Evolutionary conservation across 192 early-diverging fungal species (phyloP), one percentile per base, ranked within the genome.

Genomic region (Coemansia sp.): DNA sequence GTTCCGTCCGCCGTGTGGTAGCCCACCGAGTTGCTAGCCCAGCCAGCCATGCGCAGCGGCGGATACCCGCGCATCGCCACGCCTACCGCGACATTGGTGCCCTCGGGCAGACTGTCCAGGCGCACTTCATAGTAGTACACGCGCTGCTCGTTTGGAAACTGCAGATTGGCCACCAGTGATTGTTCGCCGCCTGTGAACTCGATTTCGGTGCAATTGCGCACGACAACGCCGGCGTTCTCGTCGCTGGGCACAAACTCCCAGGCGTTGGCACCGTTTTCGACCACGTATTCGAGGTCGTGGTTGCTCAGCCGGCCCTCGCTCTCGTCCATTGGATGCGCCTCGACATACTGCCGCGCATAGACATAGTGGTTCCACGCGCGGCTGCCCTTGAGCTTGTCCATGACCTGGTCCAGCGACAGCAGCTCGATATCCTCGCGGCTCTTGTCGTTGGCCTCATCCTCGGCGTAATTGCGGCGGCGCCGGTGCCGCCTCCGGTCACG

Each of bases 11-110:
- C 42, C 5, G 83, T 81, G 68, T 86, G 85, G 66, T 84, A 87
- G 2, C 81, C 84, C 11, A 84, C 75, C 3, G 86, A 87, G 52
- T 87, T 76, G 6, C 73, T 72, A 43, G 84, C 84, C 87, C 87
- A 89, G 11, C 87, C 87, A 56, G 87, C 83, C 58, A 89, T 70
- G 34, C 87, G 73, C 58, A 75, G 83, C 17, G 77, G 70, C 29
- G 86, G 85, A 57, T 84, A 89, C 5, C 81, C 79, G 19, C 82
- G 82, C 34, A 84, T 87, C 12, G 82, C 74, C 0, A 87, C 79
- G 23, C 87, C 87, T 0, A 89, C 68, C n/a, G 86, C 73, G 21
- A 89, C 76, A 35, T 73, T 81, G 3, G 87, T 89, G 20, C 59
- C 74, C 10, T 56, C 60, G 12, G 82, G 76, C 29, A 84, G 79